A percentile compares a stretch with the other conserved stretches of the same genome.
These are phyloP conservation scores for Aspergillus thermomutatus DNA, from an alignment of 2,329 filamentous ascomycete genomes.

Conservation along the genomic window DNA sequence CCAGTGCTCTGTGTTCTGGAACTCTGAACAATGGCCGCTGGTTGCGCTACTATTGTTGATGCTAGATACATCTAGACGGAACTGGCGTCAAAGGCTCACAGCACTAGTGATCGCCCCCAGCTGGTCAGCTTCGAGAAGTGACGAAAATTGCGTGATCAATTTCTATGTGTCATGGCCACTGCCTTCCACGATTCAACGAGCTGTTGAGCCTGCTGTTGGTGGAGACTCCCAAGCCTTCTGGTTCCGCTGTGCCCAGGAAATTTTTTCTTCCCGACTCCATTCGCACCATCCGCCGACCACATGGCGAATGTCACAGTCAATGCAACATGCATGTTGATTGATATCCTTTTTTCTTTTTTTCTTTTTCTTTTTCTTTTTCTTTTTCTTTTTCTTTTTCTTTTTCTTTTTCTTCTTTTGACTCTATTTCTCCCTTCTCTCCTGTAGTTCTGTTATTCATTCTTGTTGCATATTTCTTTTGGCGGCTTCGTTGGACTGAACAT, in stretches of 20 bases:
- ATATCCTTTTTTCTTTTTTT: not conserved
- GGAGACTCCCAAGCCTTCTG: not conserved
- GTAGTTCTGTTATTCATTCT: not conserved
- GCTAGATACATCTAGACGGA: not conserved
- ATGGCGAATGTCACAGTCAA: not conserved
- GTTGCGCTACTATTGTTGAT: not conserved
- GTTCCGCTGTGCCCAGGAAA: not conserved
- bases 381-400: not conserved
- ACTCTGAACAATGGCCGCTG: not conserved
- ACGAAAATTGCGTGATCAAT: conserved; percentile 26
- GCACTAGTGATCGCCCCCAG: not conserved
- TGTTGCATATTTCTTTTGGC: not conserved
- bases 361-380: not conserved
- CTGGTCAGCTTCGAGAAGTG: not conserved
- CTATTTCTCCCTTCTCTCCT: not conserved
- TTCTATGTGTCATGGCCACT: conserved; percentile 24
- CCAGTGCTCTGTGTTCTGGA: not conserved
- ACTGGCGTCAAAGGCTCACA: not conserved
- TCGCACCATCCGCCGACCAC: not conserved
- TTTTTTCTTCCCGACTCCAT: not conserved
- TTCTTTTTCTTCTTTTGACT: not conserved
- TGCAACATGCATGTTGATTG: not conserved
- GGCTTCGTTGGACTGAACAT: not conserved
- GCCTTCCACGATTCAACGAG: not conserved
- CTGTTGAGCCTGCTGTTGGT: not conserved